Conservation (phyloP, 1,284 basidiomycete species). For the Fomitopsis schrenkii region DNA sequence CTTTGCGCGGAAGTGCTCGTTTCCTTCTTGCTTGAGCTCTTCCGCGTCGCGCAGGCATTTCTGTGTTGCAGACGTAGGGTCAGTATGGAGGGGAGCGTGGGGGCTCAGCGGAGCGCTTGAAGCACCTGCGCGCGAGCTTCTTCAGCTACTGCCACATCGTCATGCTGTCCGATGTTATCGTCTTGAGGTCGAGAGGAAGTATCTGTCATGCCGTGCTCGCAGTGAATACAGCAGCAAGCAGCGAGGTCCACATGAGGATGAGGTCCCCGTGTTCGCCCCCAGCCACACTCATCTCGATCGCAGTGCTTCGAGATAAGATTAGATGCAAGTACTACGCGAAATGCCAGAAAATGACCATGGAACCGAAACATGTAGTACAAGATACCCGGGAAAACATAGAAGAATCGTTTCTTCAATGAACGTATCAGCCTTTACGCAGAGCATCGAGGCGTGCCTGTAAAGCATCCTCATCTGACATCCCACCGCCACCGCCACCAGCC, state of each 20-base stretch:
- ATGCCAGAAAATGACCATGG: not conserved
- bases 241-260: not conserved
- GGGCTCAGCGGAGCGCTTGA: not conserved
- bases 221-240: not conserved
- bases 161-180: no score
- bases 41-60: slow-evolving; percentile 46
- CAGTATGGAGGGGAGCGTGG: not conserved
- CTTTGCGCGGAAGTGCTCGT: slow-evolving; percentile 44
- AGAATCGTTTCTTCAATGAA: not conserved
- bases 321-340: not conserved
- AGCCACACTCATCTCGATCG: not conserved
- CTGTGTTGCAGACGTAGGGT: slow-evolving; percentile 23
- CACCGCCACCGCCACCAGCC: slow-evolving; percentile 35
- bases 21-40: slow-evolving; percentile 58
- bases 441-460: slow-evolving; percentile 24
- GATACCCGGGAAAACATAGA: not conserved
- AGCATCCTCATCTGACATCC: slow-evolving; percentile 71
- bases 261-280: not conserved
- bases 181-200: not conserved
- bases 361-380: not conserved
- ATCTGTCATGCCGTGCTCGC: not conserved
- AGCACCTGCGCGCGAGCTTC: slow-evolving; percentile 14
- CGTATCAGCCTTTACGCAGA: slow-evolving; percentile 18
- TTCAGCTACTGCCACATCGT: not conserved
- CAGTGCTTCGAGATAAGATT: slow-evolving; percentile 2